phyloP scores from a whole-genome alignment of 176 grass and related monocot species.

The Triticum timopheevii region DNA sequence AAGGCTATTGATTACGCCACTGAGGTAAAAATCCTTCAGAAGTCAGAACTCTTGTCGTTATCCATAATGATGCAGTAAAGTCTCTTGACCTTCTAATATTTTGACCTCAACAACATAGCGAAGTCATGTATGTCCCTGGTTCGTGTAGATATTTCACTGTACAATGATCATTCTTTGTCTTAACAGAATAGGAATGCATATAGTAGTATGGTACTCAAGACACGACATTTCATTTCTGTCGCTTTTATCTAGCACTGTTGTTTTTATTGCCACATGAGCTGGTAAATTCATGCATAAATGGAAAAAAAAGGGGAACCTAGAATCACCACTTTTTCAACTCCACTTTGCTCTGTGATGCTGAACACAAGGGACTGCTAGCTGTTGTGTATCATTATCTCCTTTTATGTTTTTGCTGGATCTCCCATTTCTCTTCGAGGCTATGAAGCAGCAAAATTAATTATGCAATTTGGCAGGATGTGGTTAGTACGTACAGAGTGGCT shows the following conservation, averaged over 20 bases:
- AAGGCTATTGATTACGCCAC: slow-evolving; percentile 90
- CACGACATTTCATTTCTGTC: not conserved
- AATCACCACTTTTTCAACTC: not conserved
- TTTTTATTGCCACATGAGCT: slow-evolving; percentile 14
- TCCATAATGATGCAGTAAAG: not conserved
- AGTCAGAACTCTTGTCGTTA: not conserved
- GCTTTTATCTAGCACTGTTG: not conserved
- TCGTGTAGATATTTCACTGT: not conserved
- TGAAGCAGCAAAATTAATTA: no score
- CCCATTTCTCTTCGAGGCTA: no score
- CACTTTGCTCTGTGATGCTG: not conserved
- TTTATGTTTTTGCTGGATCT: not conserved
- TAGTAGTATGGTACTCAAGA: slow-evolving; percentile 15
- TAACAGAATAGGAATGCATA: not conserved
- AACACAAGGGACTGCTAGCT: not conserved
- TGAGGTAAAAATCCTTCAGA: slow-evolving; percentile 53
- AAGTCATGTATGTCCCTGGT: not conserved
- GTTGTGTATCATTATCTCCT: not conserved
- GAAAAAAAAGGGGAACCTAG: not conserved
- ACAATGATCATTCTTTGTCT: not conserved
- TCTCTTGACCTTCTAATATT: slow-evolving; percentile 16
- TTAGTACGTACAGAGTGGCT: not conserved
- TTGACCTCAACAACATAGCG: not conserved
- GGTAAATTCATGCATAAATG: slow-evolving; percentile 24
- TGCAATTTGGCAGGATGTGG: not conserved